phyloP scores from a whole-genome alignment of 129 eudicot genomes.

The Saposhnikovia divaricata region DNA sequence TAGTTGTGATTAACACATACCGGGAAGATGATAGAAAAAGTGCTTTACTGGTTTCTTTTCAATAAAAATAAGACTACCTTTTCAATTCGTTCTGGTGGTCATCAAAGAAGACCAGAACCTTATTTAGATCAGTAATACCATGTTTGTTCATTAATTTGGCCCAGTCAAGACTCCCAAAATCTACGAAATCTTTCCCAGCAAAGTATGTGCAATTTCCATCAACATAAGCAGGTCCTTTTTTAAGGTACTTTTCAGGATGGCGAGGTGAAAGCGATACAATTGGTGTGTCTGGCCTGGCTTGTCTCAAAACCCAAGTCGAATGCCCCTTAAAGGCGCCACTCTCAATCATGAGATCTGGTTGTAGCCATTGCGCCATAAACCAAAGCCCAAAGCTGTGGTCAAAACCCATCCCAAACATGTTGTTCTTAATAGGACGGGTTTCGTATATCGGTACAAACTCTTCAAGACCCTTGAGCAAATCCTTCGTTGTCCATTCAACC shows the following conservation, averaged over 20 bases:
- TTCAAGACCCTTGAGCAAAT: constrained; percentile 72
- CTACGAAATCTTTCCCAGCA: constrained; percentile 94
- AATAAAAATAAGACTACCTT: constrained; percentile 36
- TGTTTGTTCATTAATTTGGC: constrained; percentile 66
- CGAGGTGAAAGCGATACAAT: constrained; percentile 89
- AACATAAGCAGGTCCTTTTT: constrained; percentile 92
- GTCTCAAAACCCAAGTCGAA: constrained; percentile 96
- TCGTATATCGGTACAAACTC: constrained; percentile 88
- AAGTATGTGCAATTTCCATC: constrained; percentile 94
- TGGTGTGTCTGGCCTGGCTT: constrained; percentile 86
- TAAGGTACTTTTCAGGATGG: constrained; percentile 91
- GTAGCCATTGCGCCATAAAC: constrained; percentile 89
- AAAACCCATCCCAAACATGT: constrained; percentile 97
- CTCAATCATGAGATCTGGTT: constrained; percentile 95
- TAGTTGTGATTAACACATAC: constrained; percentile 7
- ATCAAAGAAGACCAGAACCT: constrained; percentile 84
- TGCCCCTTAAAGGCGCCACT: constrained; percentile 99
- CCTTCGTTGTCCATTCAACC: constrained; percentile 93
- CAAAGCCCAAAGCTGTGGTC: constrained; percentile 99
- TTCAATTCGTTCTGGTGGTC: constrained; percentile 96
- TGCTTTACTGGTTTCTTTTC: not conserved
- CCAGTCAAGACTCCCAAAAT: constrained; percentile 93
- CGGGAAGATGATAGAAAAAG: not conserved
- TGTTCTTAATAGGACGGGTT: constrained; percentile 82
- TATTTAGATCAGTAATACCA: constrained; percentile 53